These are phyloP conservation scores for Pholiota microspora DNA, from an alignment of 768 basidiomycete genomes.

Conservation along the genomic window DNA sequence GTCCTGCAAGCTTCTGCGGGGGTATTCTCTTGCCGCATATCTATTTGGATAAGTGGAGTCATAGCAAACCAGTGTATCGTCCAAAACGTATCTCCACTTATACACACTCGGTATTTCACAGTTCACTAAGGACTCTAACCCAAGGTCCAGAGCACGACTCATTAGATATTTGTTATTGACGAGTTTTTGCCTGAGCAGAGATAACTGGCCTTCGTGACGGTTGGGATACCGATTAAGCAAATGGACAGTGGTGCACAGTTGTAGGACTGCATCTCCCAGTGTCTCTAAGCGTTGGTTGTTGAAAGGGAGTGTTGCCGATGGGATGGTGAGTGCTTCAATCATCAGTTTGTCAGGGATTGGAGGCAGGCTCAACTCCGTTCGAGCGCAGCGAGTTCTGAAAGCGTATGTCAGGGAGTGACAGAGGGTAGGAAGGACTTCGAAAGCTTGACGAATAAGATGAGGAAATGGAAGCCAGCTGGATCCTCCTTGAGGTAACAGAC, in stretches of 20 bases:
- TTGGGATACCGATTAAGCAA: slow-evolving; percentile 74
- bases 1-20: slow-evolving; percentile 76
- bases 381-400: slow-evolving; percentile 56
- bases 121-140: slow-evolving; percentile 62
- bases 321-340: slow-evolving; percentile 75
- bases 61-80: slow-evolving; percentile 23
- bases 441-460: slow-evolving; percentile 44
- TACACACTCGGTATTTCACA: slow-evolving; percentile 52
- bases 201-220: slow-evolving; percentile 82
- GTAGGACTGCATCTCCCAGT: slow-evolving; percentile 80
- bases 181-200: slow-evolving; percentile 56
- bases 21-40: slow-evolving; percentile 45
- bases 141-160: slow-evolving; percentile 59
- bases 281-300: slow-evolving; percentile 89
- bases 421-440: slow-evolving; percentile 62
- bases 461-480: slow-evolving; percentile 60
- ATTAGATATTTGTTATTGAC: slow-evolving; percentile 75
- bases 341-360: slow-evolving; percentile 55
- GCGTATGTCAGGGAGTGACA: slow-evolving; percentile 64
- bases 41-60: slow-evolving; percentile 23
- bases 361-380: slow-evolving; percentile 58
- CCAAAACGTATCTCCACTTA: slow-evolving; percentile 57
- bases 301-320: slow-evolving; percentile 57
- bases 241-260: slow-evolving; percentile 73
- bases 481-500: slow-evolving; percentile 39